Evolutionary conservation across 305 asterid genomes (phyloP), one percentile per base, ranked within the genome.

Genomic region (Stenogyne calaminthoides): DNA sequence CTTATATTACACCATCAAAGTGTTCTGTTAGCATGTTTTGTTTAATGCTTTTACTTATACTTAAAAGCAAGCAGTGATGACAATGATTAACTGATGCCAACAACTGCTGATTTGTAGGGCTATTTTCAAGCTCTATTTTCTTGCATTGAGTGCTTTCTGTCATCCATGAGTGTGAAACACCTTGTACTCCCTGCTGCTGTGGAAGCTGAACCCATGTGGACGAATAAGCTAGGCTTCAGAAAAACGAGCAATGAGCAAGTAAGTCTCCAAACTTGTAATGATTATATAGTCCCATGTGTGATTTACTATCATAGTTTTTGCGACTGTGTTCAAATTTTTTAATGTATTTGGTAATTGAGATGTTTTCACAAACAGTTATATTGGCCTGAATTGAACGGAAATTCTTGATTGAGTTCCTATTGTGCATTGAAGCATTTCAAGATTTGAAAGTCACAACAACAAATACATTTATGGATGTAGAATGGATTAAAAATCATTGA

Each of bases 121-220:
- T 95, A 88, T 74, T 95, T 95, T 73, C 98, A 78, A 79, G 98
- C 97, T 14, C 71, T 95, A 62, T 95, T 95, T 84, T 85, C 86
- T 19, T 95, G 96, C 82, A 89, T 95, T 37, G 97, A 95, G 89
- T 67, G 77, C 74, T 75, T 95, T 73, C 87, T 95, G 64, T 76
- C 80, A 15, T 88, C 98, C 64, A 76, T 95, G 97, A 80, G 73
- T 51, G 97, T 95, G 72, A 88, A 87, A 74, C 87, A 73, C 82
- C 85, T 95, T 75, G 99, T 92, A 68, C 89, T 95, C 62, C 99
- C 99, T 69, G 97, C 99, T 76, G 98, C 99, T 40, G 97, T 85
- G 86, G 98, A 95, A 82, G 99, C 99, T 66, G 96, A 95, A 80
- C 88, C 96, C 66, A 95, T 95, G 85, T 95, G 99, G 99, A 85